phyloP scores from a whole-genome alignment of 345 rosid species.

The Erucastrum elatum region DNA sequence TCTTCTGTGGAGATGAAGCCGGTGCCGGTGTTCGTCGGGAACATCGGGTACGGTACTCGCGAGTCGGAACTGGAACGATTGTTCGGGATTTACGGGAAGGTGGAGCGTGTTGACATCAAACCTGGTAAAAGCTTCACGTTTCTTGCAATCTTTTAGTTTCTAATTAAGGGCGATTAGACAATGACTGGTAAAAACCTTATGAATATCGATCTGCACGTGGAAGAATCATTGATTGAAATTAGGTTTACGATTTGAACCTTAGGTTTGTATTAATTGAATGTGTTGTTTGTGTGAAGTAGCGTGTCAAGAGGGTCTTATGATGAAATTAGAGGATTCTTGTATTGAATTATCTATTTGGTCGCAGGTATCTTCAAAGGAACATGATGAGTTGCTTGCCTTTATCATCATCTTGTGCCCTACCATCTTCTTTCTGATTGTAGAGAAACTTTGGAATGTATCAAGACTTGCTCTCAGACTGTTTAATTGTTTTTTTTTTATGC shows the following conservation, averaged over 20 bases:
- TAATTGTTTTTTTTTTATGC: conserved; percentile 44
- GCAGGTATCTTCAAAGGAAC: conserved; percentile 80
- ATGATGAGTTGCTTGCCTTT: conserved; percentile 73
- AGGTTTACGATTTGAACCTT: too few species aligned
- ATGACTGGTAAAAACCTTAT: background rate
- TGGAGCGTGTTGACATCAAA: too few species aligned
- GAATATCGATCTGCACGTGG: background rate
- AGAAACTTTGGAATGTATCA: too few species aligned
- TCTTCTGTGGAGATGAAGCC: too few species aligned
- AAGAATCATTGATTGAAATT: background rate
- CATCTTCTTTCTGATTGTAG: too few species aligned
- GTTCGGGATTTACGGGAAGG: too few species aligned
- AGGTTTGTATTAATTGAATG: background rate
- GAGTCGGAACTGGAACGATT: too few species aligned
- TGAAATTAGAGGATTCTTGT: conserved; percentile 40
- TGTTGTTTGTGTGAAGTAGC: background rate
- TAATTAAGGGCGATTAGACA: background rate
- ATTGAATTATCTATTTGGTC: conserved; percentile 86
- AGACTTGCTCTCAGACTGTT: too few species aligned
- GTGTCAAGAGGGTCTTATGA: background rate
- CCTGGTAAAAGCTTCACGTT: too few species aligned
- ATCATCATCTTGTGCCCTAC: conserved; percentile 42
- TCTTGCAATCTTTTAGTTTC: too few species aligned
- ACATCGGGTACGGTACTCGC: too few species aligned
- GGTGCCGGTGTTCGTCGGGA: too few species aligned